These are phyloP conservation scores for Penicillium cinerascens DNA, from an alignment of 495 filamentous ascomycete genomes.

Conservation along the genomic window DNA sequence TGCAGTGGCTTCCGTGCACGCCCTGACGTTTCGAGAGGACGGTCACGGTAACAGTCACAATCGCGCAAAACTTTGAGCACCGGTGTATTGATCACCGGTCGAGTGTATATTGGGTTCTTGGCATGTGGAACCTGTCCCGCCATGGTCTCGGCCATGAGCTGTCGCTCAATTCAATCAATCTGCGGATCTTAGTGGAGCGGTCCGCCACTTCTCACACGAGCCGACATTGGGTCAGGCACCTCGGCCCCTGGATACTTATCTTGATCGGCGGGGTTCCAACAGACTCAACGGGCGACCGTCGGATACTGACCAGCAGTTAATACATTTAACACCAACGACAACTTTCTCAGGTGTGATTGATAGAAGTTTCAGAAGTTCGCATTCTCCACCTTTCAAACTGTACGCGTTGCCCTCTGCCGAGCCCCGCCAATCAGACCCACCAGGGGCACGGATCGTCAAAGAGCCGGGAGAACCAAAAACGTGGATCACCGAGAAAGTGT, in stretches of 20 bases:
- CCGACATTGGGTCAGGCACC: conserved; percentile 11
- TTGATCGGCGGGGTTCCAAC: neutral
- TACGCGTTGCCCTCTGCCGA: conserved; percentile 22
- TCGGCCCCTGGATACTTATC: neutral
- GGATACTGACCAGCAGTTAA: neutral
- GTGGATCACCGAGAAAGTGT: conserved; percentile 3
- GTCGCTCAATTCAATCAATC: conserved; percentile 15
- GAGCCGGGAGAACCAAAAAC: conserved; percentile 6
- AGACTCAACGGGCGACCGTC: neutral
- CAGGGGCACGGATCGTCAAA: conserved; percentile 23
- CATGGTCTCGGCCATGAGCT: conserved; percentile 20
- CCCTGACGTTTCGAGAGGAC: neutral
- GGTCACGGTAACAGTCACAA: neutral
- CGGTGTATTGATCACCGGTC: conserved; percentile 4
- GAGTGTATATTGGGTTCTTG: conserved; percentile 17
- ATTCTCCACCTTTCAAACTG: conserved; percentile 13
- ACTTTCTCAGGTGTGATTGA: neutral
- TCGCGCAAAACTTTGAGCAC: neutral
- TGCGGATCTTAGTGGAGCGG: conserved; percentile 10
- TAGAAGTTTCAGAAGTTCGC: conserved; percentile 5
- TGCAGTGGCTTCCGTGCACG: neutral
- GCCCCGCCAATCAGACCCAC: conserved; percentile 17
- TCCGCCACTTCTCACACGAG: neutral
- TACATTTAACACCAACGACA: no score
- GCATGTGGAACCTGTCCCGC: conserved; percentile 13